Conservation (phyloP, 495 filamentous ascomycete genomes). For the Penicillium riverlandense region DNA sequence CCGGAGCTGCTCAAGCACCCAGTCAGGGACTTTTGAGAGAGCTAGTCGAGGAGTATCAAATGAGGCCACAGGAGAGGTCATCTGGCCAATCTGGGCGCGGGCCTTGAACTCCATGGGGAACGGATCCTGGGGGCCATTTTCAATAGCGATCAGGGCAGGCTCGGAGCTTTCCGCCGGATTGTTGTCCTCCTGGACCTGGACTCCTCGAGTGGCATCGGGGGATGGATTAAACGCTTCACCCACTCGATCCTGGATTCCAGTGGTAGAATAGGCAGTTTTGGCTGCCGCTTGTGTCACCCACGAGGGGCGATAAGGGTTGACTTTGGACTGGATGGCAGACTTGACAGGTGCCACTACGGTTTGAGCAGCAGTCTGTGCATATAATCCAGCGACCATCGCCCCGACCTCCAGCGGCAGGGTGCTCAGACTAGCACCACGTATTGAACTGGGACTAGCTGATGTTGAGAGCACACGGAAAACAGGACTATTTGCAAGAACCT, state of each 20-base stretch:
- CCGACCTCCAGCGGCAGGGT: conserved; percentile 60
- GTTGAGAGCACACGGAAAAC: conserved; percentile 58
- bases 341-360: conserved; percentile 42
- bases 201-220: conserved; percentile 10
- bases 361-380: conserved; percentile 42
- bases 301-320: conserved; percentile 29
- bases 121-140: conserved; percentile 47
- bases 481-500: conserved; percentile 55
- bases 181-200: conserved; percentile 9
- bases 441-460: conserved; percentile 47
- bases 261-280: conserved; percentile 30
- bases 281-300: conserved; percentile 34
- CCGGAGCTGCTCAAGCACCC: conserved; percentile 40
- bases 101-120: conserved; percentile 52
- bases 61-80: conserved; percentile 21
- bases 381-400: conserved; percentile 47
- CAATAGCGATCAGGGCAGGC: conserved; percentile 16
- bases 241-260: conserved; percentile 29
- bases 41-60: conserved; percentile 9
- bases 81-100: conserved; percentile 18
- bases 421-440: conserved; percentile 56
- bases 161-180: conserved; percentile 5
- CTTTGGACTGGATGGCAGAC: conserved; percentile 27
- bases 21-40: conserved; percentile 34
- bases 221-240: conserved; percentile 11